phyloP scores from a whole-genome alignment of 2,329 filamentous ascomycete genomes.

The Xylaria polymorpha region DNA sequence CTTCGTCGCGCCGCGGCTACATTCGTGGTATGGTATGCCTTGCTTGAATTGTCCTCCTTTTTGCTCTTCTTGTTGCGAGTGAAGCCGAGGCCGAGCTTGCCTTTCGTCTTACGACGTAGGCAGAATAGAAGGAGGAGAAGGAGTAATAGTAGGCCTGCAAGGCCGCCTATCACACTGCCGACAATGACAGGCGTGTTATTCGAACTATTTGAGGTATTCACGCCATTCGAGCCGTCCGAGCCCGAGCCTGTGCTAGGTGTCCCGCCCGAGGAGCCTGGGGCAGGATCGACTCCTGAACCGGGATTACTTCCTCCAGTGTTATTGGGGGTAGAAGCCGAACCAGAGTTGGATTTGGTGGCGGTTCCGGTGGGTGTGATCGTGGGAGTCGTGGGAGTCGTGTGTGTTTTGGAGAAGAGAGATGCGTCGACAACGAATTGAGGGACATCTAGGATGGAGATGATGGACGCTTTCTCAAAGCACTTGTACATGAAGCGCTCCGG shows the following conservation, averaged over 20 bases:
- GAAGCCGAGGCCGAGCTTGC: conserved; percentile 38
- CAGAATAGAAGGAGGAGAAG: conserved; percentile 45
- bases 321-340: conserved; percentile 14
- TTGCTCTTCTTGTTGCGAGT: conserved; percentile 41
- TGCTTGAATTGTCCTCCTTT: conserved; percentile 36
- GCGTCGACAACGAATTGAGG: conserved; percentile 52
- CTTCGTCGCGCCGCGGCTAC: conserved; percentile 17
- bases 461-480: conserved; percentile 47
- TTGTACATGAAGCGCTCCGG: conserved; percentile 53
- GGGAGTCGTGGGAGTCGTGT: conserved; percentile 35
- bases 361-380: conserved; percentile 24
- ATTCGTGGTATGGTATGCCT: conserved; percentile 30
- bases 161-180: conserved; percentile 49
- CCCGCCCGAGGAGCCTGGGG: conserved; percentile 7
- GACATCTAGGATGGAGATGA: conserved; percentile 51
- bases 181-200: conserved; percentile 47
- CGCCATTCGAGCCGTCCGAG: neutral
- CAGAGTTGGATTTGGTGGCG: conserved; percentile 13
- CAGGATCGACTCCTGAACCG: neutral
- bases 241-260: neutral
- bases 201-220: neutral
- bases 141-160: conserved; percentile 43
- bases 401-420: conserved; percentile 42
- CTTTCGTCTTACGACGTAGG: conserved; percentile 33
- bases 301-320: conserved; percentile 20